A percentile compares a stretch with the other conserved stretches of the same genome.
These are phyloP conservation scores for Mikania micrantha DNA, from an alignment of 129 eudicot species.

Conservation along the genomic window DNA sequence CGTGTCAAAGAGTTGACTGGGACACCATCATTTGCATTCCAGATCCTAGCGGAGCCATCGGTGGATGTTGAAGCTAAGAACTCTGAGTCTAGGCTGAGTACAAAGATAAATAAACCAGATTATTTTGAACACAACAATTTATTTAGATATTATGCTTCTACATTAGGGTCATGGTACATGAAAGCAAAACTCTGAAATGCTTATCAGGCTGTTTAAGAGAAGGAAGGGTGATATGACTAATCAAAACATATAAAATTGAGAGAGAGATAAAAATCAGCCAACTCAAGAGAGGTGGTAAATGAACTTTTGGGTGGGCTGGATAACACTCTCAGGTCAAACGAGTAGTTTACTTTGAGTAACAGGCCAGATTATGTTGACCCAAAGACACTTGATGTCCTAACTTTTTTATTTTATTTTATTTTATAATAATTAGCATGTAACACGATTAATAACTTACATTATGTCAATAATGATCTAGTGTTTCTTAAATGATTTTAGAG, in stretches of 20 bases:
- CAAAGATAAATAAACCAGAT: too few species aligned
- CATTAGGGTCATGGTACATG: slow-evolving; percentile 1
- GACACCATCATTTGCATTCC: slow-evolving; percentile 83
- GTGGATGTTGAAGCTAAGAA: slow-evolving; percentile 88
- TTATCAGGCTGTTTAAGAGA: neutral
- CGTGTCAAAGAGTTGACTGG: slow-evolving; percentile 68
- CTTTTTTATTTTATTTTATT: neutral
- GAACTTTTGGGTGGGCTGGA: neutral
- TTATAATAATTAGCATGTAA: neutral
- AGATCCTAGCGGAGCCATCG: slow-evolving; percentile 89
- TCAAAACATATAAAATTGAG: neutral
- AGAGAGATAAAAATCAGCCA: neutral
- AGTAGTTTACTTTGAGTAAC: neutral
- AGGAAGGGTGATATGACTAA: neutral
- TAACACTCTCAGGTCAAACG: neutral
- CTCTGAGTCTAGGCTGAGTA: slow-evolving; percentile 87
- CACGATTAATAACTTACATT: neutral
- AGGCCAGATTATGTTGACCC: neutral
- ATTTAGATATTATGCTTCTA: neutral
- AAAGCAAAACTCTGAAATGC: neutral
- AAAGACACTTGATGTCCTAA: neutral
- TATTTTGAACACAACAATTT: slow-evolving; percentile 1
- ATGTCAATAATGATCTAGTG: neutral
- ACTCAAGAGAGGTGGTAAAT: neutral
- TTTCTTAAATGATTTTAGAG: neutral